Conservation (phyloP, 2,329 filamentous ascomycete species). For the Trichoderma simmonsii region DNA sequence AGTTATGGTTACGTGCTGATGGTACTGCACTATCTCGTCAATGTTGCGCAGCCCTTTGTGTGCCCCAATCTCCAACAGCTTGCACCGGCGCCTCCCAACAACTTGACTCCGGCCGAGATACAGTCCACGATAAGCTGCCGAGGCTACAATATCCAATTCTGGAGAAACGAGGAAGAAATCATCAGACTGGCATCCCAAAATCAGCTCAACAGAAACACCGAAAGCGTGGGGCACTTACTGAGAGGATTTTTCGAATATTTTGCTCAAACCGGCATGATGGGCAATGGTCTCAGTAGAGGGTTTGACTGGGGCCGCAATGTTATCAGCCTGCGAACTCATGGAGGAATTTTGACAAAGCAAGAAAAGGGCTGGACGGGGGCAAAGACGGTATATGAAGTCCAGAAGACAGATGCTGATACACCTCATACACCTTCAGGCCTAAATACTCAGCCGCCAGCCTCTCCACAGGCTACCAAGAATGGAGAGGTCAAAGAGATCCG, state of each 20-base stretch:
- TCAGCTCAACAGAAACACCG: slow-evolving; percentile 63
- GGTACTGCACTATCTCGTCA: slow-evolving; percentile 87
- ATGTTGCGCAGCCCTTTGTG: slow-evolving; percentile 75
- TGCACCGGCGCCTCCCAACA: slow-evolving; percentile 41
- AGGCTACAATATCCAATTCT: slow-evolving; percentile 72
- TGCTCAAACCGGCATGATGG: slow-evolving; percentile 57
- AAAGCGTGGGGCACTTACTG: slow-evolving; percentile 68
- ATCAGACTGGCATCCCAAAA: slow-evolving; percentile 54
- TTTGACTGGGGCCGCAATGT: slow-evolving; percentile 83
- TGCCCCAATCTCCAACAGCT: slow-evolving; percentile 75
- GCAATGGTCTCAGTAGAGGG: slow-evolving; percentile 47
- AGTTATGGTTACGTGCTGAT: slow-evolving; percentile 92
- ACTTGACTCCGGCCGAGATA: slow-evolving; percentile 25
- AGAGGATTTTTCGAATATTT: slow-evolving; percentile 89
- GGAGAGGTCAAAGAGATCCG: slow-evolving; percentile 64
- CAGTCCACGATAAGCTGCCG: slow-evolving; percentile 44
- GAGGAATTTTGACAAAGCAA: slow-evolving; percentile 69
- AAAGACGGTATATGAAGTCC: slow-evolving; percentile 61
- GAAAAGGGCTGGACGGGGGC: slow-evolving; percentile 86
- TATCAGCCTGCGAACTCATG: slow-evolving; percentile 68
- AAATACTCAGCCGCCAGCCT: slow-evolving; percentile 19
- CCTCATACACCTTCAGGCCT: not conserved
- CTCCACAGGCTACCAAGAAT: slow-evolving; percentile 29
- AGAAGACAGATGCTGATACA: slow-evolving; percentile 22
- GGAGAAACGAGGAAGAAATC: slow-evolving; percentile 71